Evolutionary conservation across 1,139 yeast genomes (phyloP).

Genomic region (Kluyveromyces sp.): DNA sequence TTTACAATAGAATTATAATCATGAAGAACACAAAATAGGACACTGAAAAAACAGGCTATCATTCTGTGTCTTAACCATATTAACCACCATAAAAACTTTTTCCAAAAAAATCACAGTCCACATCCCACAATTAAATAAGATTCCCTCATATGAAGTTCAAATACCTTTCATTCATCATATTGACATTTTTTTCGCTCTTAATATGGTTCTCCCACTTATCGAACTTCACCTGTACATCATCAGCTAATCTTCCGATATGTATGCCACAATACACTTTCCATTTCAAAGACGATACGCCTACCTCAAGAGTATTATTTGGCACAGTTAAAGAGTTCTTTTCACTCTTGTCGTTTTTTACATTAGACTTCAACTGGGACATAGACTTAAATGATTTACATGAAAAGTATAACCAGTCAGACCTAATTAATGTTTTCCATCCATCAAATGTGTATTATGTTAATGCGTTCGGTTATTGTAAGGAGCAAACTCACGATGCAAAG

Average conservation of each 20-base stretch:
- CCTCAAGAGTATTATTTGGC: conserved; percentile 33
- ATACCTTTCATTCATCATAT: not conserved
- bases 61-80: no score
- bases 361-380: conserved; percentile 38
- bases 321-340: conserved; percentile 44
- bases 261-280: conserved; percentile 41
- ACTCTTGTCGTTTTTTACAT: conserved; percentile 48
- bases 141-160: not conserved
- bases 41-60: no score
- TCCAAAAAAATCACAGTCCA: no score
- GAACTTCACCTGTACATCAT: conserved; percentile 26
- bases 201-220: conserved; percentile 26
- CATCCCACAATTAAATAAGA: not conserved
- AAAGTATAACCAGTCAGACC: conserved; percentile 22
- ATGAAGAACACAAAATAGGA: no score
- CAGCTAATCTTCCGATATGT: conserved; percentile 30
- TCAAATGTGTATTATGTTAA: conserved; percentile 20
- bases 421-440: conserved; percentile 22
- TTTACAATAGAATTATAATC: not conserved
- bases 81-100: no score
- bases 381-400: conserved; percentile 12
- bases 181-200: conserved; percentile 9
- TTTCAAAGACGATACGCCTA: conserved; percentile 33
- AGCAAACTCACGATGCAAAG: conserved; percentile 7
- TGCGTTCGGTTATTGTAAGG: conserved; percentile 25